These are phyloP conservation scores for Yamadazyma spencermartinsiae DNA, from an alignment of 1,139 yeast genomes.

Conservation along the genomic window DNA sequence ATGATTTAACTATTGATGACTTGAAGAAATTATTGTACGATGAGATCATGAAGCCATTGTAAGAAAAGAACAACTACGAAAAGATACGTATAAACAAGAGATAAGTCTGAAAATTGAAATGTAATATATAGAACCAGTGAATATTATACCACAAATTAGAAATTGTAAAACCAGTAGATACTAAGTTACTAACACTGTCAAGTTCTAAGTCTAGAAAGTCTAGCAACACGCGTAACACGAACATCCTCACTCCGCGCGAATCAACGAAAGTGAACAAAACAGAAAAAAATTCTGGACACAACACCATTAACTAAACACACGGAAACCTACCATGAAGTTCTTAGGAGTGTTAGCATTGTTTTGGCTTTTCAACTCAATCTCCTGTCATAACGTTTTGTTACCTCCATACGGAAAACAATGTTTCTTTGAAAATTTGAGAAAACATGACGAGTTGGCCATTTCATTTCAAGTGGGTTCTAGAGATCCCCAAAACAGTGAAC, in stretches of 20 bases:
- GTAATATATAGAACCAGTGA: background rate
- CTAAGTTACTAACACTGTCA: too few relatives aligned
- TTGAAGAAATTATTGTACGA: constrained; percentile 56
- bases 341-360: constrained; percentile 7
- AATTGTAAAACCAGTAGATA: too few relatives aligned
- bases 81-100: too few relatives aligned
- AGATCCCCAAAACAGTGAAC: constrained; percentile 75
- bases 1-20: constrained; percentile 47
- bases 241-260: too few relatives aligned
- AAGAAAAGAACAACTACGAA: too few relatives aligned
- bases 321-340: constrained; percentile 9
- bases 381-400: constrained; percentile 78
- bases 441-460: constrained; percentile 84
- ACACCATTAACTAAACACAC: background rate
- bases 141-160: background rate
- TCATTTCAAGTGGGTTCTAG: constrained; percentile 94
- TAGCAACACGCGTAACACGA: too few relatives aligned
- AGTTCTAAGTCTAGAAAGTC: too few relatives aligned
- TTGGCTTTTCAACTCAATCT: constrained; percentile 21
- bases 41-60: constrained; percentile 45
- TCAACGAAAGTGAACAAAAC: background rate
- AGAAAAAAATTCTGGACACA: background rate
- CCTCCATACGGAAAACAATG: constrained; percentile 89
- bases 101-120: too few relatives aligned
- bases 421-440: constrained; percentile 79